A percentile compares a stretch with the other conserved stretches of the same genome.
Evolutionary conservation across 495 filamentous ascomycete genomes (phyloP).

Genomic region (Penicillium pancosmium): DNA sequence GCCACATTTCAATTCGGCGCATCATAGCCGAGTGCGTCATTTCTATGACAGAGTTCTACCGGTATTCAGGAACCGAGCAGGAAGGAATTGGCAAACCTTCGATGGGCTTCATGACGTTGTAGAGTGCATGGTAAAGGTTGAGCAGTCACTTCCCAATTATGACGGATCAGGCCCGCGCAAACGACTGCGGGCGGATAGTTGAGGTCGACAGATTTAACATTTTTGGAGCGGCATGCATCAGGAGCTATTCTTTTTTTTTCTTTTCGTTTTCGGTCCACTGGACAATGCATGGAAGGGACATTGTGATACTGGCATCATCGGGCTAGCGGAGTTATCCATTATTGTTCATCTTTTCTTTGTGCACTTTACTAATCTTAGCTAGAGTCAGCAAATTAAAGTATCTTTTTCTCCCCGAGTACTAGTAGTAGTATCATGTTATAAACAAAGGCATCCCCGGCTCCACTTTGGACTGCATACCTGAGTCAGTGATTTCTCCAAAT

Average conservation of each 20-base stretch:
- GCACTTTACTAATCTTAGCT: not conserved
- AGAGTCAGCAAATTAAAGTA: not conserved
- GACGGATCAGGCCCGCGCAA: not conserved
- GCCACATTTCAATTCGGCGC: conserved; percentile 7
- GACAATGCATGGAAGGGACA: not conserved
- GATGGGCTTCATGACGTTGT: conserved; percentile 15
- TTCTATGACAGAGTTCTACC: conserved; percentile 15
- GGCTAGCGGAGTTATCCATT: not conserved
- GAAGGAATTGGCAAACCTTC: conserved; percentile 13
- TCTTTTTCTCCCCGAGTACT: not conserved
- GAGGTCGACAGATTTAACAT: too few relatives aligned
- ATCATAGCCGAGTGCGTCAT: conserved; percentile 17
- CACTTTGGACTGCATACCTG: not conserved
- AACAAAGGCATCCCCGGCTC: not conserved
- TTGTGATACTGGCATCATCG: not conserved
- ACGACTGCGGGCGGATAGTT: not conserved
- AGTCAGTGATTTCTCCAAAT: not conserved
- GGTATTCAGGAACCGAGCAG: conserved; percentile 1
- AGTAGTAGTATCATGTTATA: not conserved
- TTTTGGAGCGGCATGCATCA: too few relatives aligned
- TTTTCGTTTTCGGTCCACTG: not conserved
- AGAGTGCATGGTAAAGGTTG: conserved; percentile 9
- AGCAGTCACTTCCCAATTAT: not conserved
- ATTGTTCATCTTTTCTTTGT: not conserved
- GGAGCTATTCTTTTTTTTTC: not conserved